Conservation (phyloP, 108 stramenopile genomes). For the Cylindrotheca fusiformis region DNA sequence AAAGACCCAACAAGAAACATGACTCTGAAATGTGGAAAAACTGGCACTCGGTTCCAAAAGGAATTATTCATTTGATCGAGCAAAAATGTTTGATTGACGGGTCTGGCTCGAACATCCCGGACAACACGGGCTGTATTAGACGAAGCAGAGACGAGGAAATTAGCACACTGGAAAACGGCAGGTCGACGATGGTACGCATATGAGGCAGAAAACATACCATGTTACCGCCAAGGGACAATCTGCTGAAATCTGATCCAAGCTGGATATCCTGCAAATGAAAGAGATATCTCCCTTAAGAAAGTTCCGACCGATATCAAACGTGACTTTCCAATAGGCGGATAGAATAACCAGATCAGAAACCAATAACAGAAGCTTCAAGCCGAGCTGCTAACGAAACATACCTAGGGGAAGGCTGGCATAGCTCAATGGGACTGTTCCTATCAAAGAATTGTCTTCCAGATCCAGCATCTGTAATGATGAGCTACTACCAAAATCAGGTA, state of each 20-base stretch:
- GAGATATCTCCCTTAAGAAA: background rate
- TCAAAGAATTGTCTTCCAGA: background rate
- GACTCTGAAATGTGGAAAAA: background rate
- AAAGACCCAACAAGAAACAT: background rate
- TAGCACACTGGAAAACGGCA: background rate
- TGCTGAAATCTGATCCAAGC: background rate
- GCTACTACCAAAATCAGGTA: background rate
- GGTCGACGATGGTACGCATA: no score
- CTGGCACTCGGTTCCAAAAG: background rate
- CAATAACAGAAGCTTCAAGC: background rate
- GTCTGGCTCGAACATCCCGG: background rate
- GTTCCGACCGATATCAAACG: background rate
- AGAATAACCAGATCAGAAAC: no score
- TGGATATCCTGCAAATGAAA: background rate
- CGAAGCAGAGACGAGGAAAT: background rate
- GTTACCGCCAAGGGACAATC: no score
- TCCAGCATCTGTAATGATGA: background rate
- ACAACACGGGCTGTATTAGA: background rate
- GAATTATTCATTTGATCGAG: background rate
- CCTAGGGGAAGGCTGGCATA: background rate
- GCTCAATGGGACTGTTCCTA: conserved; percentile 4
- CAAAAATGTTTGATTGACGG: background rate
- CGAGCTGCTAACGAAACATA: background rate
- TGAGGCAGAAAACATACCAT: no score
- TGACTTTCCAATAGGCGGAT: background rate